Evolutionary conservation across 305 asterid genomes (phyloP), one percentile per base, ranked within the genome.

Genomic region (Fraxinus angustifolia): DNA sequence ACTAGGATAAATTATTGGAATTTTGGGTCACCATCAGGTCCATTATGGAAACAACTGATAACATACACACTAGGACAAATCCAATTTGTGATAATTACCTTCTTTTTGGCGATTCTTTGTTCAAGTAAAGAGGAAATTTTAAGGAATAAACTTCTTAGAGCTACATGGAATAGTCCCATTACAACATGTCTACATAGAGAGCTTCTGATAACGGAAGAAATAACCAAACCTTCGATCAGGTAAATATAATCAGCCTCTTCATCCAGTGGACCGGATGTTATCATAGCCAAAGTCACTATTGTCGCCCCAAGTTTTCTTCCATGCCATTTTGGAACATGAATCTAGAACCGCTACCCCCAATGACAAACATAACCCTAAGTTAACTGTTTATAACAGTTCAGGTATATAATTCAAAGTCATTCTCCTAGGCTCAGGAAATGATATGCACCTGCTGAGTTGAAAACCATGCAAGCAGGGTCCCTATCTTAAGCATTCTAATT

Each of bases 401-500:
- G 73, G 34, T 65, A 53, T 40, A 38, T 50, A 60, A 30, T 79
- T 31, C 77, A 67, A 79, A 14, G 79, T 8, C 76, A 79, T 3
- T 45, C 62, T 48, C 77, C 58, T 3, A 68, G 28, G 8, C n/a
- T 8, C 21, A 75, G 58, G 30, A 21, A 3, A 78, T 26, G 65
- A 31, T 76, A 70, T 50, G 74, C 26, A 56, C 73, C n/a, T 62
- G 71, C 58, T 62, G 70, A 79, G 76, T 19, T 78, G 21, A 48
- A 50, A 76, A 71, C 70, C 77, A 33, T 28, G 62, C 23, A 28
- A 35, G 56, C 40, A 30, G 19, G 74, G 34, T 45, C 67, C 67
- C 73, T 50, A 56, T 50, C 53, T 21, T 26, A 80, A 75, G n/a
- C 82, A 8, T 34, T 76, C 80, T 26, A 75, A 23, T 70, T 68